Evolutionary conservation across 2,329 filamentous ascomycete species (phyloP), one percentile per base, ranked within the genome.

Genomic region (Botrytis squamosa): DNA sequence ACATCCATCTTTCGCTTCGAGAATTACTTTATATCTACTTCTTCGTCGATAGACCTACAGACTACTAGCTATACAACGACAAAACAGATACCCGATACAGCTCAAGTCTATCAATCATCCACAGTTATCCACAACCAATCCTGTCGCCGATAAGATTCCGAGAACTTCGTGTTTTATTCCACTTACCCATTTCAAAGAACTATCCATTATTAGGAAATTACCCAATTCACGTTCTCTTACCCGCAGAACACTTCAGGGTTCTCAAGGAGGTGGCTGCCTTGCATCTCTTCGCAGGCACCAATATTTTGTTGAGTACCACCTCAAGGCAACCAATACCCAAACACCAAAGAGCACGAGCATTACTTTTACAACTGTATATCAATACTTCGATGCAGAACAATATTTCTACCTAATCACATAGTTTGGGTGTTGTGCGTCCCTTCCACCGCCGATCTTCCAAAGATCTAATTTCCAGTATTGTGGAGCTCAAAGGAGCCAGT

Each of bases 261-360:
- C 49, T 42, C 20, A 36, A 69, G 22, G 22, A 67, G 49, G 63
- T 69, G 71, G 63, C 63, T 59, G 63, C 63, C 71, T 69, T 25
- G 66, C 66, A 68, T 68, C 16, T 8, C 6, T n/a, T 69, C 52
- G 40, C 70, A 72, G 70, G 49, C 70, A 72, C 38, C 49, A 63
- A 67, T 67, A 29, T 44, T 40, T 38, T n/a, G 46, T 40, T 57
- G 66, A 55, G 38, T 68, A 59, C 38, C 22, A 59, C 52, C 40
- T 72, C 3, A 18, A 68, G 38, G 40, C 52, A 57, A n/a, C 29
- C 63, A 68, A 72, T 44, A 22, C 29, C 49, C n/a, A 69, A 49
- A 42, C 38, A 55, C 38, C 22, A 59, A 10, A 29, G 49, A 33
- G 22, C 42, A 52, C 25, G 46, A 55, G 46, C 60, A 38, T 42